Conservation (phyloP, 805 yeast genomes). For the Komagataella phaffii region DNA sequence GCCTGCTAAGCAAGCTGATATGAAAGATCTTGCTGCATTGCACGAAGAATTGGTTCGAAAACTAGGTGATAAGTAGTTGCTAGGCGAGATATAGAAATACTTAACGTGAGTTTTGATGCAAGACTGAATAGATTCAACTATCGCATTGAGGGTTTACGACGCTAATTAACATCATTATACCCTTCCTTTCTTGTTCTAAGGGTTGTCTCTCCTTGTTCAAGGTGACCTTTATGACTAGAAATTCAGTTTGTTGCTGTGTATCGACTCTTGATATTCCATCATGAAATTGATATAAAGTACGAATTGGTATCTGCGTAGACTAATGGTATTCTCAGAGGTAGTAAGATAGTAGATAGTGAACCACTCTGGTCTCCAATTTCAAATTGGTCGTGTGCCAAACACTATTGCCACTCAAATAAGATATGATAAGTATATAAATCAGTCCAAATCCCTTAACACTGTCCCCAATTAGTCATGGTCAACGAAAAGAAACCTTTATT, state of each 20-base stretch:
- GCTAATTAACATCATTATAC: no score
- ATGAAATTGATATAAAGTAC: neutral
- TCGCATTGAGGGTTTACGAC: neutral
- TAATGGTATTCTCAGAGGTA: no score
- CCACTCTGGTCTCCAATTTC: neutral
- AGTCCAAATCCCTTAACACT: neutral
- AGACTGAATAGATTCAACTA: neutral
- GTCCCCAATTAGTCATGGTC: slow-evolving; percentile 8
- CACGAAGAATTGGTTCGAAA: slow-evolving; percentile 48
- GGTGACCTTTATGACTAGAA: neutral
- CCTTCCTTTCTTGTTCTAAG: no score
- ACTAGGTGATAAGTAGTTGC: slow-evolving; percentile 3
- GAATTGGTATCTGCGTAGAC: no score
- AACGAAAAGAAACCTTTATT: slow-evolving; percentile 21
- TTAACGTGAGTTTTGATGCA: neutral
- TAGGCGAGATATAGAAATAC: neutral
- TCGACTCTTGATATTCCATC: neutral
- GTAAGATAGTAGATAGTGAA: no score
- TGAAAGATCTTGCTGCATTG: slow-evolving; percentile 52
- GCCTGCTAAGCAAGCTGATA: slow-evolving; percentile 81
- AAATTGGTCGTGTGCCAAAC: neutral
- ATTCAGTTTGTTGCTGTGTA: no score
- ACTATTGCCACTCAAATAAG: neutral
- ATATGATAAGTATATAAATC: neutral
- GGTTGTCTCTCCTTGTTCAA: neutral